Conservation (phyloP, 257 asterid genomes). For the Scutellaria baicalensis region DNA sequence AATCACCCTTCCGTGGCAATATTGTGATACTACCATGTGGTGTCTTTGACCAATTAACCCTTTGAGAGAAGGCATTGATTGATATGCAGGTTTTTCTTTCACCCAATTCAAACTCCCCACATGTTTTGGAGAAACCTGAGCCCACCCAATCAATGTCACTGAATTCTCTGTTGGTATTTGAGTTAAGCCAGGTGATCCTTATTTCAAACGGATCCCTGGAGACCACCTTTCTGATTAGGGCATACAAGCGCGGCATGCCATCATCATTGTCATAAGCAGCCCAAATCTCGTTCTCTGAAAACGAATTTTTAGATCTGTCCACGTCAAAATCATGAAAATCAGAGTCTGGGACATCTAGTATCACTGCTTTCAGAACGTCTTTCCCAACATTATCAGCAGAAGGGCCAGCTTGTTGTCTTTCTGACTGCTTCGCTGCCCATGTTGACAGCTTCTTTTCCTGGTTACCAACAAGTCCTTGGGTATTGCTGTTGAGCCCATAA, state of each 20-base stretch:
- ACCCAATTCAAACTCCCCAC: slow-evolving; percentile 76
- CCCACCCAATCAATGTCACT: slow-evolving; percentile 55
- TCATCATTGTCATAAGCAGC: slow-evolving; percentile 71
- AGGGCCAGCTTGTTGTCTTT: not conserved
- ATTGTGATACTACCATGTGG: slow-evolving; percentile 47
- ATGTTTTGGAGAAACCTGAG: slow-evolving; percentile 66
- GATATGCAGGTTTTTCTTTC: slow-evolving; percentile 36
- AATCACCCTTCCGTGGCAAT: slow-evolving; percentile 60
- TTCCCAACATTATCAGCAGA: slow-evolving; percentile 22
- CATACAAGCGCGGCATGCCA: slow-evolving; percentile 89
- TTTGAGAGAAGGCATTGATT: slow-evolving; percentile 65
- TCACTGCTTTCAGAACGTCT: slow-evolving; percentile 15
- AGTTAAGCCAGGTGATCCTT: slow-evolving; percentile 73
- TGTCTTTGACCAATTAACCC: slow-evolving; percentile 50
- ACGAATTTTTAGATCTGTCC: slow-evolving; percentile 54
- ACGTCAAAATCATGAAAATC: slow-evolving; percentile 72
- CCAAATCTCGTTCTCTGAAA: slow-evolving; percentile 77
- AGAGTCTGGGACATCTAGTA: slow-evolving; percentile 77
- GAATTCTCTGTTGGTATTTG: slow-evolving; percentile 56
- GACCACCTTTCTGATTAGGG: slow-evolving; percentile 53
- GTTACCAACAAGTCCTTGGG: not conserved
- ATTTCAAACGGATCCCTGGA: slow-evolving; percentile 64
- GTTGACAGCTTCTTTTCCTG: slow-evolving; percentile 3
- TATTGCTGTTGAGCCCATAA: not conserved
- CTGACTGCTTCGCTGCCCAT: slow-evolving; percentile 2